phyloP scores from a whole-genome alignment of 106 monocot species.

The Amphibolis antarctica region DNA sequence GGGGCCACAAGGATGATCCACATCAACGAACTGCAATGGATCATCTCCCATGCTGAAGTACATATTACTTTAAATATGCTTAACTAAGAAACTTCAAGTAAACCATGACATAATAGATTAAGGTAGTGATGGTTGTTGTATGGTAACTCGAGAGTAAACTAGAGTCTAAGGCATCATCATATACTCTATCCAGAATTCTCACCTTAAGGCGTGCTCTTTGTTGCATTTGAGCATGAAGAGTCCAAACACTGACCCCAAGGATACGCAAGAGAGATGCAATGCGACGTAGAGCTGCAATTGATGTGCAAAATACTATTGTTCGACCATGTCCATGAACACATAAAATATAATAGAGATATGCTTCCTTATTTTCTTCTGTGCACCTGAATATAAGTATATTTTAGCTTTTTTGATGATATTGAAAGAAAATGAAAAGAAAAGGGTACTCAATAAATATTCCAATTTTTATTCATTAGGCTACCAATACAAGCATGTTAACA shows the following conservation, averaged over 20 bases:
- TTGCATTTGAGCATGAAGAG: conserved; percentile 97
- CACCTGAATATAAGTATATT: conserved; percentile 38
- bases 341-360: conserved; percentile 93
- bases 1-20: too few relatives aligned
- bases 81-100: too few relatives aligned
- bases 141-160: too few relatives aligned
- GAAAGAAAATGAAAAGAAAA: background rate
- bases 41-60: too few relatives aligned
- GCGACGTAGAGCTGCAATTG: conserved; percentile 86
- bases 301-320: conserved; percentile 91
- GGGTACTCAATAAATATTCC: background rate
- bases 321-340: conserved; percentile 86
- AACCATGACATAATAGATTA: too few relatives aligned
- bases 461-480: too few relatives aligned
- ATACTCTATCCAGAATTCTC: background rate
- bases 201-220: conserved; percentile 97
- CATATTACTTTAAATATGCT: too few relatives aligned
- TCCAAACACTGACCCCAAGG: conserved; percentile 57
- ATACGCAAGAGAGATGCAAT: conserved; percentile 52
- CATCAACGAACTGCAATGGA: too few relatives aligned
- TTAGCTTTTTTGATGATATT: background rate
- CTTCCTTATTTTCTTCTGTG: conserved; percentile 89
- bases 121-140: too few relatives aligned
- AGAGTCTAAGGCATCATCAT: too few relatives aligned
- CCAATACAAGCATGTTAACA: too few relatives aligned